A percentile compares a stretch with the other conserved stretches of the same genome.
Conservation (phyloP, 2,329 filamentous ascomycete species). For the Nigrograna mackinnonii region DNA sequence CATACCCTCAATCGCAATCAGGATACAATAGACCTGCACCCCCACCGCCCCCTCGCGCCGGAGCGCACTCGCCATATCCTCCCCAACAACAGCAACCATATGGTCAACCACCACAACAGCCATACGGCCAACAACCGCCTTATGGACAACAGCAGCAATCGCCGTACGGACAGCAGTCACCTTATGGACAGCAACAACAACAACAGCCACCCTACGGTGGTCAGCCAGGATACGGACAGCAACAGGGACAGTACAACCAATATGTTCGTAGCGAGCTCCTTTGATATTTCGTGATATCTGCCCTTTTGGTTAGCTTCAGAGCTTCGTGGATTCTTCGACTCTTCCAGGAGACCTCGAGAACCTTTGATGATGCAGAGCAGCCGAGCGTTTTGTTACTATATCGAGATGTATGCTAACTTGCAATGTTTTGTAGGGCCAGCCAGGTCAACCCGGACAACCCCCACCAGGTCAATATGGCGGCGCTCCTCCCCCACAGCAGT, state of each 20-base stretch:
- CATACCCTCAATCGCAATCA: conserved; percentile 39
- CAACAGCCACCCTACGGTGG: conserved; percentile 5
- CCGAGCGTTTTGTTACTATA: not conserved
- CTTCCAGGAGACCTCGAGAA: no score
- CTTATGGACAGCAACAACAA: conserved; percentile 27
- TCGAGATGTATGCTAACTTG: not conserved
- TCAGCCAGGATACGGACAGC: conserved; percentile 14
- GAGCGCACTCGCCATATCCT: conserved; percentile 22
- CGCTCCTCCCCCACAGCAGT: conserved; percentile 20
- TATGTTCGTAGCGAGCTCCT: conserved; percentile 19
- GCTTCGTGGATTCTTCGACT: no score
- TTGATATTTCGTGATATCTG: no score
- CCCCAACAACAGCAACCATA: conserved; percentile 30
- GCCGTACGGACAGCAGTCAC: conserved; percentile 17
- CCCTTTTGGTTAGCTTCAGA: no score
- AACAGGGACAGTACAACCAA: conserved; percentile 24
- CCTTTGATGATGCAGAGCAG: conserved; percentile 7
- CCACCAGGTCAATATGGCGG: conserved; percentile 17
- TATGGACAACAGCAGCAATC: conserved; percentile 24
- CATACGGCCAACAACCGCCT: conserved; percentile 13
- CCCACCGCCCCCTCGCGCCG: conserved; percentile 33
- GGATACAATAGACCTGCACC: conserved; percentile 36
- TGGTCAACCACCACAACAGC: conserved; percentile 17
- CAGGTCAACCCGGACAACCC: not conserved
- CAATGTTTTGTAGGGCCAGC: no score